Evolutionary conservation across 1,139 yeast species (phyloP), one percentile per base, ranked within the genome.

Genomic region (Pichiaceae sp.): DNA sequence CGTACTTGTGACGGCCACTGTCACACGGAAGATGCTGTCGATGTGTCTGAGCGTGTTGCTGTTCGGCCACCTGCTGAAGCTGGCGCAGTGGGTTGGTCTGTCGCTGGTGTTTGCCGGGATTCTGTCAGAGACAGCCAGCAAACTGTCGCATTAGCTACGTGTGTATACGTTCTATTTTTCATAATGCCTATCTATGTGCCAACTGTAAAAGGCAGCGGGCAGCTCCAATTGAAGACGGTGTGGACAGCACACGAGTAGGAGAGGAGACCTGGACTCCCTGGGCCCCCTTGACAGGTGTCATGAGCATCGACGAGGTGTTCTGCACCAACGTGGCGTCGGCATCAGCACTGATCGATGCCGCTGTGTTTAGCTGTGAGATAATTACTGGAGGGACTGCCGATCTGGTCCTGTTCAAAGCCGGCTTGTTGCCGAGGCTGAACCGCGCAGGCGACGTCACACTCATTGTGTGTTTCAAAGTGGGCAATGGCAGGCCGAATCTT

Each of bases 1-100:
- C 42, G 72, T 85, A 1, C 64, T 91, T 38, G 87, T 91, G 26
- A 89, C 96, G 23, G 93, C 94, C 16, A 93, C 97, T 0, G 96
- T 91, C 7, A 89, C 98, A 1, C 71, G 99, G 46, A 91, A 91
- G 54, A 89, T 91, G 96, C 66, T 87, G 37, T 86, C 96, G 36
- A 89, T 91, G 97, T 68, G 87, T 17, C 62, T 91, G 41, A 83
- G 95, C 52, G 96, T 91, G 37, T 57, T 85, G 3, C 64, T 91
- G 48, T 91, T 87, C 60, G 93, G 91, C 15, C 97, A 91, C 54
- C 57, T 58, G 4, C 70, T 91, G 47, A 68, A 64, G 24, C 6
- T 40, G 1, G 63, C 66, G 4, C 97, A 93, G 60, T 83, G 95
- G 86, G 34, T 64, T 1, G 97, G 97, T 0, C 78, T 91, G 4